A percentile compares a stretch with the other conserved stretches of the same genome.
These are phyloP conservation scores for Pisolithus sp. DNA, from an alignment of 768 basidiomycete species.

Conservation along the genomic window DNA sequence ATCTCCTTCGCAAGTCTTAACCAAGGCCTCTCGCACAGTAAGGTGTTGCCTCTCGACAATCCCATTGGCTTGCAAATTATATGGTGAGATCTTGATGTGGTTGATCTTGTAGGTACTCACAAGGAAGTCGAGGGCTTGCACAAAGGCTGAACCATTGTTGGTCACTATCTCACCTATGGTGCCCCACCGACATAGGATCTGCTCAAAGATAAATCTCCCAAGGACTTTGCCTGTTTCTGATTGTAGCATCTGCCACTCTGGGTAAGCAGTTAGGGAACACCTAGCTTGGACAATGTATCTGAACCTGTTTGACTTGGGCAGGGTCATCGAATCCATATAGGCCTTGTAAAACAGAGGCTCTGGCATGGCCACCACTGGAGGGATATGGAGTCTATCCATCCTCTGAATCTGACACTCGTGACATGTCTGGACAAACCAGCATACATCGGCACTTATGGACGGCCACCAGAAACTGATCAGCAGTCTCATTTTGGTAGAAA, in stretches of 20 bases:
- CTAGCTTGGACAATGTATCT: not conserved
- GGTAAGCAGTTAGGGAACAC: not conserved
- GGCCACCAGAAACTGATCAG: constrained; percentile 12
- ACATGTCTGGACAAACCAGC: constrained; percentile 28
- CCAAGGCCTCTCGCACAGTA: not conserved
- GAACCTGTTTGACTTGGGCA: constrained; percentile 9
- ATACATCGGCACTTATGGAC: constrained; percentile 13
- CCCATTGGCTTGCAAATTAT: constrained; percentile 25
- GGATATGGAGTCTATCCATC: constrained; percentile 12
- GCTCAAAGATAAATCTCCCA: constrained; percentile 13
- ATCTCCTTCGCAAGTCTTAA: not conserved
- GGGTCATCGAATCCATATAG: constrained; percentile 24
- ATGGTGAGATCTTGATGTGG: constrained; percentile 19
- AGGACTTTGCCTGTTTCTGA: constrained; percentile 13
- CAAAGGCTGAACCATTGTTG: not conserved
- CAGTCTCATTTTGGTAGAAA: too few relatives aligned
- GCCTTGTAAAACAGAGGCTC: constrained; percentile 20
- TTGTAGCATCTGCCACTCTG: constrained; percentile 26
- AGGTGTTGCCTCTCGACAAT: constrained; percentile 23
- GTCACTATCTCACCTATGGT: constrained; percentile 1
- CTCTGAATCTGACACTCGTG: constrained; percentile 25
- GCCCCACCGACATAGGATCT: constrained; percentile 11
- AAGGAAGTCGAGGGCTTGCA: not conserved
- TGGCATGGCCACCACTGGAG: constrained; percentile 15
- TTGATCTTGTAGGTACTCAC: not conserved